Evolutionary conservation across 208 protist genomes (phyloP).

Genomic region (Endotrypanum monterogeii): DNA sequence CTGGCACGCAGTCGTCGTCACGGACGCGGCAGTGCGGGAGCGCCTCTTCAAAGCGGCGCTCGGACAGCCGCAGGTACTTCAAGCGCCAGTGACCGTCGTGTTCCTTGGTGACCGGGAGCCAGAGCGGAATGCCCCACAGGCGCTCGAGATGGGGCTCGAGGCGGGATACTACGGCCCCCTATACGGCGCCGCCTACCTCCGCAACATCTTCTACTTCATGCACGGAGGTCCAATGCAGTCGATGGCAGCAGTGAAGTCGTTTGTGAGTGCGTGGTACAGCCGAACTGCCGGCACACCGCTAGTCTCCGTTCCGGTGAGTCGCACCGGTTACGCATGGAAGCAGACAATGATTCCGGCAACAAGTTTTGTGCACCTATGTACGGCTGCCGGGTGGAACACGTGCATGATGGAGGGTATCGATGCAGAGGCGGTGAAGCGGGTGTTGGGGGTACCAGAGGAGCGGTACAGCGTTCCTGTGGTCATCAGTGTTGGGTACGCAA

Average conservation of each 20-base stretch:
- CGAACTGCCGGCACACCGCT: conserved; percentile 49
- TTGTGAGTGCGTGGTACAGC: conserved; percentile 63
- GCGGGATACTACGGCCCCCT: conserved; percentile 48
- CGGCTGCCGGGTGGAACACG: conserved; percentile 65
- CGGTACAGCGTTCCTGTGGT: conserved; percentile 81
- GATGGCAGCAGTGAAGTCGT: conserved; percentile 57
- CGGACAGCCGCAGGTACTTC: conserved; percentile 66
- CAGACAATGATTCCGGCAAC: conserved; percentile 86
- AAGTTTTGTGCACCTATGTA: conserved; percentile 70
- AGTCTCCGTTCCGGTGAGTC: conserved; percentile 65
- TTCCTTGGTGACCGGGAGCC: conserved; percentile 78
- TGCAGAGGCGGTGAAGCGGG: conserved; percentile 63
- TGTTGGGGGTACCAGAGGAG: conserved; percentile 63
- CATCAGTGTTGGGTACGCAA: conserved; percentile 74
- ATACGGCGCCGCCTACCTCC: conserved; percentile 58
- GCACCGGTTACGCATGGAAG: conserved; percentile 87
- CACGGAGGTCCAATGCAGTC: conserved; percentile 58
- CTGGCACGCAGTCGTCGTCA: conserved; percentile 86
- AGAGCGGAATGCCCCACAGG: conserved; percentile 61
- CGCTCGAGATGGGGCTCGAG: conserved; percentile 66
- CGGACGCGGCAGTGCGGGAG: conserved; percentile 34
- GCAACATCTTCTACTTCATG: conserved; percentile 75
- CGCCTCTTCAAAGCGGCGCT: conserved; percentile 60
- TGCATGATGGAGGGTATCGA: conserved; percentile 89
- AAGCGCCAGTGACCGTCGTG: conserved; percentile 70